Conservation (phyloP, 2,329 filamentous ascomycete species). For the Stemphylium beticola region DNA sequence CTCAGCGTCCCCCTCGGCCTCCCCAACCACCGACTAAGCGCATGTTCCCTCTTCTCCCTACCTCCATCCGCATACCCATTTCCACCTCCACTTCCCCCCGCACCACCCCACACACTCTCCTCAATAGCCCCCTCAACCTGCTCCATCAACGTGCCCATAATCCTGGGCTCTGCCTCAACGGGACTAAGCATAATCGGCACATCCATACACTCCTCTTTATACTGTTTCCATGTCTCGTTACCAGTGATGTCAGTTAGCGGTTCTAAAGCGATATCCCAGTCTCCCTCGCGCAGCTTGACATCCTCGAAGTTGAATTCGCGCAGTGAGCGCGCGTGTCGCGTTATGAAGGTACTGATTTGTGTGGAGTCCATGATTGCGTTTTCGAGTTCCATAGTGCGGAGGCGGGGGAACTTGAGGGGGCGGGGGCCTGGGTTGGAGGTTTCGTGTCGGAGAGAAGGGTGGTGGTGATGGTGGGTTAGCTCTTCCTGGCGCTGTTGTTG, state of each 20-base stretch:
- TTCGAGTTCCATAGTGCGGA: slow-evolving; percentile 72
- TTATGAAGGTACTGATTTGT: slow-evolving; percentile 74
- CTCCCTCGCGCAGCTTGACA: slow-evolving; percentile 71
- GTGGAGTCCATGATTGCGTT: slow-evolving; percentile 74
- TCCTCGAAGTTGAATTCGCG: slow-evolving; percentile 82
- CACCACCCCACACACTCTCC: too few relatives aligned
- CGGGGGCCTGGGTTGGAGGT: slow-evolving; percentile 50
- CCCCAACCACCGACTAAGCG: slow-evolving; percentile 43
- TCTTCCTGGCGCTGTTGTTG: neutral
- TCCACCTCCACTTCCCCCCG: too few relatives aligned
- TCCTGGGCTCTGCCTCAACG: slow-evolving; percentile 40
- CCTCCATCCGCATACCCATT: slow-evolving; percentile 24
- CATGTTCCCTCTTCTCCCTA: slow-evolving; percentile 27
- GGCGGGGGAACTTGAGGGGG: slow-evolving; percentile 66
- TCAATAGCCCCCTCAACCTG: slow-evolving; percentile 39
- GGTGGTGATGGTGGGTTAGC: slow-evolving; percentile 23
- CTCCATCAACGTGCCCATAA: slow-evolving; percentile 45
- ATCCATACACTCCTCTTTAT: slow-evolving; percentile 52
- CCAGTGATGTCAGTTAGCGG: slow-evolving; percentile 63
- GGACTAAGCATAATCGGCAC: slow-evolving; percentile 49
- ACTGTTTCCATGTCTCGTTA: slow-evolving; percentile 50
- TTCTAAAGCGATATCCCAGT: slow-evolving; percentile 82
- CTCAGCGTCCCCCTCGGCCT: slow-evolving; percentile 24
- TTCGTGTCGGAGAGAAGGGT: slow-evolving; percentile 42
- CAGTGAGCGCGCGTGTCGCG: slow-evolving; percentile 69